Percentiles rank a stretch among this genome's conserved stretches.
These are phyloP conservation scores for Crotalaria pallida DNA, from an alignment of 306 rosid species.

Conservation along the genomic window DNA sequence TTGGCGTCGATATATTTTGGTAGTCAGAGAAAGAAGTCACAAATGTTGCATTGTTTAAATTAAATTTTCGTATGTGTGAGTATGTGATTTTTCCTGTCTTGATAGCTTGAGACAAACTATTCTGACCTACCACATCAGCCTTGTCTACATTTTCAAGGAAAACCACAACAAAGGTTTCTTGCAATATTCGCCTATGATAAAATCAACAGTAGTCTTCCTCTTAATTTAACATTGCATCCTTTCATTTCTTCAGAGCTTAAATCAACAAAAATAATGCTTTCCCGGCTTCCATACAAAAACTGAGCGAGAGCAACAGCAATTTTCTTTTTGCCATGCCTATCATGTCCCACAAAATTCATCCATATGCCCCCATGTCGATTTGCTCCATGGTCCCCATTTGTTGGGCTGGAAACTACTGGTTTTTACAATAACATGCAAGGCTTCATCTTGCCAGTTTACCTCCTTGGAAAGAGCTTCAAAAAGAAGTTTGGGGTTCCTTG, in stretches of 20 bases:
- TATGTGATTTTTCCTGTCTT: constrained; percentile 71
- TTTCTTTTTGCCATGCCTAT: constrained; percentile 65
- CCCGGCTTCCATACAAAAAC: constrained; percentile 57
- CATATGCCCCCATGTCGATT: constrained; percentile 52
- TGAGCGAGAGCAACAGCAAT: constrained; percentile 66
- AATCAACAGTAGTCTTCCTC: constrained; percentile 81
- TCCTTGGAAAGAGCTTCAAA: constrained; percentile 54
- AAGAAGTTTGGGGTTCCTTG: constrained; percentile 54
- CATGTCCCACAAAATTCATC: constrained; percentile 84
- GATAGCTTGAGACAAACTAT: constrained; percentile 62
- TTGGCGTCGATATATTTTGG: constrained; percentile 20
- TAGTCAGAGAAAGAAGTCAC: constrained; percentile 42
- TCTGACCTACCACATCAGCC: constrained; percentile 64
- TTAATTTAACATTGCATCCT: constrained; percentile 51
- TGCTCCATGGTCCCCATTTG: constrained; percentile 35
- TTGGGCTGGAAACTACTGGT: constrained; percentile 40
- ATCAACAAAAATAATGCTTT: constrained; percentile 53
- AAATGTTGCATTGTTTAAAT: constrained; percentile 57
- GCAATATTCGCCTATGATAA: constrained; percentile 57
- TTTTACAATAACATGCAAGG: constrained; percentile 48
- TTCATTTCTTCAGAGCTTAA: constrained; percentile 47
- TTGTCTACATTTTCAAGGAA: constrained; percentile 79
- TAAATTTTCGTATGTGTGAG: constrained; percentile 75
- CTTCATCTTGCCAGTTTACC: constrained; percentile 78
- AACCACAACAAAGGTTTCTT: constrained; percentile 65